Conservation (phyloP, 1,284 basidiomycete genomes). For the Irpex sp. region DNA sequence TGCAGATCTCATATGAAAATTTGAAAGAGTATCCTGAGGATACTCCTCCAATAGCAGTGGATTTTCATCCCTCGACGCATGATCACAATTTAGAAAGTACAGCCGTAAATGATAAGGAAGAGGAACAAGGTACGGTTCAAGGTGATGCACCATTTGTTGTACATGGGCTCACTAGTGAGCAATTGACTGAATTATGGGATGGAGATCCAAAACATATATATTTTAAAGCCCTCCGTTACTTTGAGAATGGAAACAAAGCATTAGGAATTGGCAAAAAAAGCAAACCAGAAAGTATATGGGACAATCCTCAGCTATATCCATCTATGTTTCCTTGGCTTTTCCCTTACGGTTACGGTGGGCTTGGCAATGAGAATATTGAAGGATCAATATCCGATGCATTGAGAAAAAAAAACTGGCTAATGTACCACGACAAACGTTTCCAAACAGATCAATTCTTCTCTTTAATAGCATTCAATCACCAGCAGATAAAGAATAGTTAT, state of each 20-base stretch:
- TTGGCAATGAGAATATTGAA: conserved; percentile 17
- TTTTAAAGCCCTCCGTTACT: background rate
- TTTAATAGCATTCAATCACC: conserved; percentile 2
- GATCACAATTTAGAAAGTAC: too few species aligned
- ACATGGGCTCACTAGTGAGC: background rate
- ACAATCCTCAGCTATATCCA: conserved; percentile 29
- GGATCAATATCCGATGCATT: background rate
- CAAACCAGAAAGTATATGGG: conserved; percentile 23
- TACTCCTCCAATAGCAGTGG: background rate
- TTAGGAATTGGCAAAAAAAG: conserved; percentile 19
- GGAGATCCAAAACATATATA: background rate
- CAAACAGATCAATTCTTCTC: background rate
- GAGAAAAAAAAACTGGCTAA: too few species aligned
- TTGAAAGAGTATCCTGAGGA: conserved; percentile 19
- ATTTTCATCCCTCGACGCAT: background rate
- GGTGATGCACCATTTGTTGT: background rate
- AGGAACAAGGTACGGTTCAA: background rate
- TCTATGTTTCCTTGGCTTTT: conserved; percentile 35
- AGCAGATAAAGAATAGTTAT: conserved; percentile 1
- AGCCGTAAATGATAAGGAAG: conserved; percentile 13
- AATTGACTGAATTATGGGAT: background rate
- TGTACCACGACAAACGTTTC: background rate
- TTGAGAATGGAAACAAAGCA: background rate
- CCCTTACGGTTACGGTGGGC: conserved; percentile 32
- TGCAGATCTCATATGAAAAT: conserved; percentile 24